Conservation (phyloP, 2,329 filamentous ascomycete species). For the Sclerotinia nivalis region DNA sequence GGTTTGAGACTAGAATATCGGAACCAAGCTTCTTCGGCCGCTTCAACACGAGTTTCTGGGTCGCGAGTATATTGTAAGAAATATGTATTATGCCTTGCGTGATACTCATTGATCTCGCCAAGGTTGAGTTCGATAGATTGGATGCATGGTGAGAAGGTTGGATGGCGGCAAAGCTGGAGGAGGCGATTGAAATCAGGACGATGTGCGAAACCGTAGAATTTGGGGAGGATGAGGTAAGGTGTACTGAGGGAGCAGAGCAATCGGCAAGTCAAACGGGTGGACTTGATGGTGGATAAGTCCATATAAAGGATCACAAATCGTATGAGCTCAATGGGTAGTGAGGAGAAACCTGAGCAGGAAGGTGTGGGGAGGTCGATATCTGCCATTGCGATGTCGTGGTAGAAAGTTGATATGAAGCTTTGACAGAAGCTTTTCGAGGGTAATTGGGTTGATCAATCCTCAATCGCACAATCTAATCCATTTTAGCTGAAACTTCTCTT, state of each 20-base stretch:
- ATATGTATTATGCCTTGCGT: slow-evolving; percentile 39
- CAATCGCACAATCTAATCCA: not conserved
- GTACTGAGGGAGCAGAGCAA: slow-evolving; percentile 7
- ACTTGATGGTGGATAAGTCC: slow-evolving; percentile 9
- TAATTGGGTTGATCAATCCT: not conserved
- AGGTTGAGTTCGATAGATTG: slow-evolving; percentile 33
- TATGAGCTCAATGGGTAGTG: slow-evolving; percentile 9
- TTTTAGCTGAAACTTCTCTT: not conserved
- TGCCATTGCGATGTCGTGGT: not conserved
- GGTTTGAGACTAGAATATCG: slow-evolving; percentile 39
- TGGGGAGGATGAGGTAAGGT: slow-evolving; percentile 28
- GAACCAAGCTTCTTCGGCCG: slow-evolving; percentile 36
- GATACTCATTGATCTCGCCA: slow-evolving; percentile 38
- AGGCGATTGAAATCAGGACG: slow-evolving; percentile 32
- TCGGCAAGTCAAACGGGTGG: slow-evolving; percentile 16
- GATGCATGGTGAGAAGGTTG: slow-evolving; percentile 31
- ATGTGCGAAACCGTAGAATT: slow-evolving; percentile 27
- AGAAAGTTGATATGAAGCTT: not conserved
- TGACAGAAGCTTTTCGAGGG: not conserved
- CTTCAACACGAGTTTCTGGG: slow-evolving; percentile 31
- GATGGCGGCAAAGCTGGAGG: slow-evolving; percentile 28
- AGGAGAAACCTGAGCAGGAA: not conserved
- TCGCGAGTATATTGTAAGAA: slow-evolving; percentile 37
- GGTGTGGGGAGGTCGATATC: not conserved
- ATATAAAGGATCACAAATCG: slow-evolving; percentile 3